These are phyloP conservation scores for Castanopsis chinensis DNA, from an alignment of 306 rosid species.

Conservation along the genomic window DNA sequence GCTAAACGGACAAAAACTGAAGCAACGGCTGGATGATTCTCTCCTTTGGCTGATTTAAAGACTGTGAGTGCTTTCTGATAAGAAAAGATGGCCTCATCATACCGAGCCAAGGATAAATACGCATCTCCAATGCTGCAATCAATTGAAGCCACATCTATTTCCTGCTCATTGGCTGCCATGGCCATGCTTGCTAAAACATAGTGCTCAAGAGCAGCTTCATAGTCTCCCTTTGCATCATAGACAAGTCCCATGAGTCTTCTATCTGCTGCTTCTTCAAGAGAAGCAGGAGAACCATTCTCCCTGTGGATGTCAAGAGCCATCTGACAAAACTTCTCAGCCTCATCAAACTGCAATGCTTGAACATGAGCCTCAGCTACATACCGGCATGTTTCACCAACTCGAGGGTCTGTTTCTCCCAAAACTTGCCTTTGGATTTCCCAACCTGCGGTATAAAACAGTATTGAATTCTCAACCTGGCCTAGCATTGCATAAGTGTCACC, in stretches of 20 bases:
- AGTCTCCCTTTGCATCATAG: constrained; percentile 80
- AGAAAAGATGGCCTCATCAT: constrained; percentile 74
- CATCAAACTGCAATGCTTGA: constrained; percentile 79
- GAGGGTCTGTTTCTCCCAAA: constrained; percentile 66
- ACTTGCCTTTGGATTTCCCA: constrained; percentile 75
- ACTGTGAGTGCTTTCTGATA: constrained; percentile 73
- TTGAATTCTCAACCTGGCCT: constrained; percentile 79
- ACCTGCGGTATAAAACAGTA: constrained; percentile 69
- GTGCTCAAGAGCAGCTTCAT: constrained; percentile 81
- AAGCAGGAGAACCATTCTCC: constrained; percentile 53
- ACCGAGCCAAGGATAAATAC: constrained; percentile 62
- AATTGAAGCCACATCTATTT: constrained; percentile 60
- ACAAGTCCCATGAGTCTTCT: constrained; percentile 85
- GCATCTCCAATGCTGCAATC: constrained; percentile 88
- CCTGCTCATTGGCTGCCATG: constrained; percentile 63
- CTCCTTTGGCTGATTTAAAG: constrained; percentile 75
- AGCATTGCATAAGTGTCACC: constrained; percentile 89
- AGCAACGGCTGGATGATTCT: constrained; percentile 69
- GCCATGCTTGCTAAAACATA: constrained; percentile 79
- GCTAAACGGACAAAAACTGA: constrained; percentile 79
- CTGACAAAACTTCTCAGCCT: constrained; percentile 76
- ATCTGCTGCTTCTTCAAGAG: constrained; percentile 78
- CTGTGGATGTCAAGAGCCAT: constrained; percentile 69
- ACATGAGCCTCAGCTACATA: constrained; percentile 89
- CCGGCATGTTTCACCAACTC: constrained; percentile 71